These are phyloP conservation scores for Ceratobasidium sp. DNA, from an alignment of 1,284 basidiomycete species.

Conservation along the genomic window DNA sequence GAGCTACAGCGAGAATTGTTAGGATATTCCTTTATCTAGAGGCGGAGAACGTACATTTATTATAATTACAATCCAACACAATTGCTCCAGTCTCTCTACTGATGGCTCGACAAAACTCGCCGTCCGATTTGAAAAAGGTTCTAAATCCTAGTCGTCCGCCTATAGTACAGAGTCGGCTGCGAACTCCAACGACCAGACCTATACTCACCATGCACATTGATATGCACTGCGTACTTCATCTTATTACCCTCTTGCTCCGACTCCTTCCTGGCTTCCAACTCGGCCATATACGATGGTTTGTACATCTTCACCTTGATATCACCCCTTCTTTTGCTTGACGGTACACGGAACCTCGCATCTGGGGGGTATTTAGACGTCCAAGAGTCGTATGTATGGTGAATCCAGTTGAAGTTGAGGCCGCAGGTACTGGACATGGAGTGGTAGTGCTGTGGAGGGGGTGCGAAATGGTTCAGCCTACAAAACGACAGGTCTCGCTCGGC, in stretches of 20 bases:
- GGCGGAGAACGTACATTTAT: neutral
- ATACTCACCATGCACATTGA: slow-evolving; percentile 35
- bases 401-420: neutral
- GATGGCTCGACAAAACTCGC: slow-evolving; percentile 11
- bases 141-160: neutral
- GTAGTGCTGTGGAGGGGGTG: neutral
- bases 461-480: neutral
- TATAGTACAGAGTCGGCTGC: slow-evolving; percentile 1
- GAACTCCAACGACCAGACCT: neutral
- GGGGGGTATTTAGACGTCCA: slow-evolving; percentile 5
- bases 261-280: slow-evolving; percentile 1
- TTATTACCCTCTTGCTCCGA: neutral
- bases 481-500: too few species aligned
- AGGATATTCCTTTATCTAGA: too few species aligned
- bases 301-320: slow-evolving; percentile 1
- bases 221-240: slow-evolving; percentile 30
- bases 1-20: neutral
- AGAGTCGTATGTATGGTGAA: neutral
- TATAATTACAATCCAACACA: neutral
- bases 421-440: neutral
- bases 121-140: slow-evolving; percentile 1
- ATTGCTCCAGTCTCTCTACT: slow-evolving; percentile 21
- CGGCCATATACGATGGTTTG: neutral
- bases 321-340: neutral
- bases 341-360: neutral